Conservation (phyloP, 176 grass and related monocot genomes). For the Oryza rufipogon region DNA sequence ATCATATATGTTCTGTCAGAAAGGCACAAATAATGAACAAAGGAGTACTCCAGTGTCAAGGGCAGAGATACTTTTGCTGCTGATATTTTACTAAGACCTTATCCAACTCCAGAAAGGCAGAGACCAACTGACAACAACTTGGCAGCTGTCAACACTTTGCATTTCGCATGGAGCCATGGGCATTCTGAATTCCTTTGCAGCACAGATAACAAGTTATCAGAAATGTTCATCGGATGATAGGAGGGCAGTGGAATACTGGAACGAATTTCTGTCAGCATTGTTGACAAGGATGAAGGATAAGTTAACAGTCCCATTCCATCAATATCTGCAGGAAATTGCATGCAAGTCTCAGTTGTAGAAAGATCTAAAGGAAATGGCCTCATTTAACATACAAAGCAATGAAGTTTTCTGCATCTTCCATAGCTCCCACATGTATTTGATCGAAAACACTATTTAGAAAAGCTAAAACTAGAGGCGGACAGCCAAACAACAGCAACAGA, state of each 20-base stretch:
- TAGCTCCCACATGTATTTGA: background rate
- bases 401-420: background rate
- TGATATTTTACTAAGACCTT: background rate
- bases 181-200: background rate
- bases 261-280: background rate
- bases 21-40: background rate
- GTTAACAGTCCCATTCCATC: background rate
- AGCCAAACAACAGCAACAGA: background rate
- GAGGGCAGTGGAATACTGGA: no score
- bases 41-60: background rate
- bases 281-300: background rate
- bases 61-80: background rate
- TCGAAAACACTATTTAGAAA: background rate
- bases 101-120: background rate
- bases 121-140: background rate
- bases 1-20: slow-evolving; percentile 15
- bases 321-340: background rate
- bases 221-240: slow-evolving; percentile 3
- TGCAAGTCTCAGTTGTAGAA: background rate
- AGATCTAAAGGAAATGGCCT: background rate
- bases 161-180: background rate
- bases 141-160: background rate
- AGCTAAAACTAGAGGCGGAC: background rate
- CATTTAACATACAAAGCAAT: background rate
- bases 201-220: background rate